phyloP scores from a whole-genome alignment of 2,329 filamentous ascomycete species.

The Aspergillus calidoustus region DNA sequence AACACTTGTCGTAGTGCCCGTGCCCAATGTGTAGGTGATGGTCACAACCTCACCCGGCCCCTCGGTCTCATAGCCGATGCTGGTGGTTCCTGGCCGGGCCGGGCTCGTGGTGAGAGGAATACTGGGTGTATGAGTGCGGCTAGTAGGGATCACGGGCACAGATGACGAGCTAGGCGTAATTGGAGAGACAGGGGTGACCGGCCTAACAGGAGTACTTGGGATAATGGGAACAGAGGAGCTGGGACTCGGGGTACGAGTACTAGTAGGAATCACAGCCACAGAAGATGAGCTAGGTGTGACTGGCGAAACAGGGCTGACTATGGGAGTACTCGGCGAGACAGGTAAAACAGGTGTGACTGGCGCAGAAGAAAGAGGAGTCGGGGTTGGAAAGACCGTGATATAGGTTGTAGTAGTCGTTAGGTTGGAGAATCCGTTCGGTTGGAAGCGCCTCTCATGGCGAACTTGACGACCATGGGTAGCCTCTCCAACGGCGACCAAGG shows the following conservation, averaged over 20 bases:
- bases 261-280: neutral
- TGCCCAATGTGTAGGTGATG: slow-evolving; percentile 47
- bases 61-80: slow-evolving; percentile 18
- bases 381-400: slow-evolving; percentile 29
- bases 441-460: slow-evolving; percentile 28
- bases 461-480: slow-evolving; percentile 36
- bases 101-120: slow-evolving; percentile 16
- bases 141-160: slow-evolving; percentile 8
- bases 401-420: slow-evolving; percentile 4
- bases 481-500: slow-evolving; percentile 41
- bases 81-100: slow-evolving; percentile 9
- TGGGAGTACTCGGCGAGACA: neutral
- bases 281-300: slow-evolving; percentile 14
- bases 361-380: slow-evolving; percentile 3
- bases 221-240: slow-evolving; percentile 15
- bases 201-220: neutral
- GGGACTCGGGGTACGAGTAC: neutral
- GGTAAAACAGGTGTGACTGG: slow-evolving; percentile 15
- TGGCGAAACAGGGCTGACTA: neutral
- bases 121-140: slow-evolving; percentile 16
- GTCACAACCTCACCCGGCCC: slow-evolving; percentile 33
- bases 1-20: slow-evolving; percentile 40
- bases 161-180: neutral
- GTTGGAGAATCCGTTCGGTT: slow-evolving; percentile 25
- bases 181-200: neutral